phyloP scores from a whole-genome alignment of 2,329 filamentous ascomycete species.

The Dothidotthia symphoricarpi region DNA sequence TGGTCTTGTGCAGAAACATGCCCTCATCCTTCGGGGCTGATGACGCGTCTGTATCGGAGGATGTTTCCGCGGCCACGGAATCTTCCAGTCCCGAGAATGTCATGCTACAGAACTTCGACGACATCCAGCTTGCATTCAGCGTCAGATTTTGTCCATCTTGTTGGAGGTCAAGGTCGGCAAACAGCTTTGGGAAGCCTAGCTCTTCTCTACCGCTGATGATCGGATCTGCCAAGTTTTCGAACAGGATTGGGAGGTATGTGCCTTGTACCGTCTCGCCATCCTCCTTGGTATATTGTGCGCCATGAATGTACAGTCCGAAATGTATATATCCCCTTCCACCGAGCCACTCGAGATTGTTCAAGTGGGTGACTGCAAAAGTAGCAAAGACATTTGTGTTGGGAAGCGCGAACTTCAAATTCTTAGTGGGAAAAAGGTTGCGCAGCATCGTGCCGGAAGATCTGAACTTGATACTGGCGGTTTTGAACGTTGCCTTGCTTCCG shows the following conservation, averaged over 20 bases:
- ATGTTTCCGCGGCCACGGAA: conserved; percentile 7
- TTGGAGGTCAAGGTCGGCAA: conserved; percentile 51
- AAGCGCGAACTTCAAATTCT: conserved; percentile 38
- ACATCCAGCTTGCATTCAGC: conserved; percentile 43
- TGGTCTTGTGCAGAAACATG: conserved; percentile 57
- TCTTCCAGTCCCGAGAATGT: conserved; percentile 24
- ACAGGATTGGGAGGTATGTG: conserved; percentile 57
- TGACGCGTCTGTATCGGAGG: conserved; percentile 1
- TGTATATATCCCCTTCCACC: conserved; percentile 59
- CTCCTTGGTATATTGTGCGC: conserved; percentile 55
- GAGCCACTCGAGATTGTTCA: conserved; percentile 58
- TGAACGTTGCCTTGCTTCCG: conserved; percentile 32
- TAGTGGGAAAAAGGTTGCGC: conserved; percentile 42
- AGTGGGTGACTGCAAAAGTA: conserved; percentile 41
- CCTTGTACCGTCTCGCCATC: conserved; percentile 51
- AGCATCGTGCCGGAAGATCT: conserved; percentile 43
- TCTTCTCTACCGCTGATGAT: conserved; percentile 62
- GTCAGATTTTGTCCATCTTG: conserved; percentile 39
- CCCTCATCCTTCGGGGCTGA: conserved; percentile 43
- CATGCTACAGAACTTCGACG: conserved; percentile 35
- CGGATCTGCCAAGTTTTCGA: conserved; percentile 60
- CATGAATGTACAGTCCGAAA: conserved; percentile 62
- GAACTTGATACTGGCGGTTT: conserved; percentile 44
- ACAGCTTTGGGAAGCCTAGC: conserved; percentile 62
- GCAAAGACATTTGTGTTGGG: conserved; percentile 43